Base-by-base conservation (phyloP, 164 flowering plant species). In the Vitis riparia region DNA sequence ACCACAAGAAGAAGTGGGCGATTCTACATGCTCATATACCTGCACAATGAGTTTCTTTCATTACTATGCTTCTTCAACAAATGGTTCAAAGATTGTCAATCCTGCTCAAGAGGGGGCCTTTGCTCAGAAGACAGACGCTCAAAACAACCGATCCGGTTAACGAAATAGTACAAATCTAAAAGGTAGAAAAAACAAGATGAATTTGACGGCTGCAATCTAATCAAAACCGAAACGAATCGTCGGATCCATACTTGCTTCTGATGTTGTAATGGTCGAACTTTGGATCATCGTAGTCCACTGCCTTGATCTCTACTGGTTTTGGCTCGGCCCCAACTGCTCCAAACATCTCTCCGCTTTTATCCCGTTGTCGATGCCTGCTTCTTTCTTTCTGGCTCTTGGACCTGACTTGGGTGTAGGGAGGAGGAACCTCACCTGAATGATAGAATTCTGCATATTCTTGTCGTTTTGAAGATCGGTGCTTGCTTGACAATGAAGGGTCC, bases 301-400 rank as follows among this genome's bases (percentile, higher is more conserved):
- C 63, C 81, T 85, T 91, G 62, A 71, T 68, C 75, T 91, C 95
- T 30, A 69, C 85, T 15, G 88, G 86, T 71, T 87, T 93, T 57
- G 82, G 77, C 68, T 87, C 91, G 1, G 73, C 19, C 44, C 75
- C 82, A 5, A 63, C 65, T 30, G 79, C 71, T 63, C 90, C 85
- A 52, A 65, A 86, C 49, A 53, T 82, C 62, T 87, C 97, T 60
- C 87, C 89, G 56, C 81, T 84, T 78, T 83, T 87, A 16, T 88
- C 91, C 48, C 90, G 82, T 11, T 82, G 86, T 0, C 97, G 91
- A 73, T 88, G 97, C 81, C 90, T 85, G 59, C 89, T 68, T 73
- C 93, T 70, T 53, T 94, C 96, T 80, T 90, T 91, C 77, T 78
- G 89, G 76, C 85, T 84, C 80, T 92, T 94, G 1, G 90, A 78